Percentiles rank a stretch among this genome's conserved stretches.
These are phyloP conservation scores for Escovopsis sp. DNA, from an alignment of 2,329 filamentous ascomycete species.

Conservation along the genomic window DNA sequence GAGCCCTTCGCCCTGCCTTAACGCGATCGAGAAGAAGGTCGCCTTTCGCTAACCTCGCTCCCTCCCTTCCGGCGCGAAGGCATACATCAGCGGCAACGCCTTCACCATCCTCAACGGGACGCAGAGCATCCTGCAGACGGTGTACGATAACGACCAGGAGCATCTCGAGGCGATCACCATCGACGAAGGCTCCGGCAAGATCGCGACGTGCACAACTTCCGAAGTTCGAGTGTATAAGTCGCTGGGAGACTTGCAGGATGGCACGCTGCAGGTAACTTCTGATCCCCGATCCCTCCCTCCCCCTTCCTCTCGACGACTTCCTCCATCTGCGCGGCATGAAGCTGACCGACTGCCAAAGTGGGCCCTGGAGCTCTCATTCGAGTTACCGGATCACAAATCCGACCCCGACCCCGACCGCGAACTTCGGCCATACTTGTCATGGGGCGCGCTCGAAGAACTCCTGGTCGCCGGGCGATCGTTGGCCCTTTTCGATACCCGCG, in stretches of 20 bases:
- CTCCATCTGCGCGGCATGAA: neutral
- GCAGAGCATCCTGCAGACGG: constrained; percentile 67
- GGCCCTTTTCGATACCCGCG: constrained; percentile 45
- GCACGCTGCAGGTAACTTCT: constrained; percentile 62
- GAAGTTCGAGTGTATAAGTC: constrained; percentile 67
- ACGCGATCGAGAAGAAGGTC: neutral
- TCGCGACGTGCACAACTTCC: constrained; percentile 55
- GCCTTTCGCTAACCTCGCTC: no score
- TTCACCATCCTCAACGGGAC: constrained; percentile 69
- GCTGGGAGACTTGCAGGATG: constrained; percentile 51
- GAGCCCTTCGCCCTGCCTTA: neutral
- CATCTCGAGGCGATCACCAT: constrained; percentile 61
- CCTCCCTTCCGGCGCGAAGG: constrained; percentile 28
- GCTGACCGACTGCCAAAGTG: constrained; percentile 32
- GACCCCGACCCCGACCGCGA: constrained; percentile 7
- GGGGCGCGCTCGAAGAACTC: constrained; percentile 76
- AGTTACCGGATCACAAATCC: constrained; percentile 20
- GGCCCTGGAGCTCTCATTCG: constrained; percentile 47
- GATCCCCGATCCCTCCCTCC: no score
- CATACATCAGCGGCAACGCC: constrained; percentile 80
- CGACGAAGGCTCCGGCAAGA: constrained; percentile 70
- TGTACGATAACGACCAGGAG: constrained; percentile 67
- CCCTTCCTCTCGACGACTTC: constrained; percentile 19
- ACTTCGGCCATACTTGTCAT: constrained; percentile 48
- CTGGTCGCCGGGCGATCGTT: constrained; percentile 59